These are phyloP conservation scores for Fusarium bactridioides DNA, from an alignment of 2,329 filamentous ascomycete genomes.

Conservation along the genomic window DNA sequence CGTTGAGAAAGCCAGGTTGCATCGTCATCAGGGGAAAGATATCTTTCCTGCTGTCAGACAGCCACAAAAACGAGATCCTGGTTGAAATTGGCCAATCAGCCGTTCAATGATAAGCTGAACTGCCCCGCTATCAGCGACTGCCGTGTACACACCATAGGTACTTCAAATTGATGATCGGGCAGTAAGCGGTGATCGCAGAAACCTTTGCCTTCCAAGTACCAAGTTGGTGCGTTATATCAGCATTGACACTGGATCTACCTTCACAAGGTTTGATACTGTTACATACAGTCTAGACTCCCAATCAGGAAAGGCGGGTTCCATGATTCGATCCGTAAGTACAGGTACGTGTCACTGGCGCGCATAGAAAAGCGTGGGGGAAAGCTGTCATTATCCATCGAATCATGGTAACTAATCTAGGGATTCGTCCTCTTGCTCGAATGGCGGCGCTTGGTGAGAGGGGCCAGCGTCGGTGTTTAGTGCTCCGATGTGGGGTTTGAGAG, in stretches of 20 bases:
- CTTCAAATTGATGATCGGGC: neutral
- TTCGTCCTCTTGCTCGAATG: neutral
- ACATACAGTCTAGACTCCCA: neutral
- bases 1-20: neutral
- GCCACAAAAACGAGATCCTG: neutral
- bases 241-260: neutral
- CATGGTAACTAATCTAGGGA: neutral
- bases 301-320: neutral
- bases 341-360: constrained; percentile 6
- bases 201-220: neutral
- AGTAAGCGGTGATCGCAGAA: neutral
- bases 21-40: neutral
- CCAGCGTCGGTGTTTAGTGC: constrained; percentile 4
- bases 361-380: neutral
- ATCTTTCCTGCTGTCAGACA: neutral
- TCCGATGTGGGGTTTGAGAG: constrained; percentile 18
- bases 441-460: neutral
- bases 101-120: neutral
- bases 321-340: neutral
- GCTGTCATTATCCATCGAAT: neutral
- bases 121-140: neutral
- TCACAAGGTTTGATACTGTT: neutral
- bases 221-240: neutral
- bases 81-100: neutral
- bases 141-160: neutral